Evolutionary conservation across 768 basidiomycete species (phyloP), one percentile per base, ranked within the genome.

Genomic region (Lentinula aciculospora): DNA sequence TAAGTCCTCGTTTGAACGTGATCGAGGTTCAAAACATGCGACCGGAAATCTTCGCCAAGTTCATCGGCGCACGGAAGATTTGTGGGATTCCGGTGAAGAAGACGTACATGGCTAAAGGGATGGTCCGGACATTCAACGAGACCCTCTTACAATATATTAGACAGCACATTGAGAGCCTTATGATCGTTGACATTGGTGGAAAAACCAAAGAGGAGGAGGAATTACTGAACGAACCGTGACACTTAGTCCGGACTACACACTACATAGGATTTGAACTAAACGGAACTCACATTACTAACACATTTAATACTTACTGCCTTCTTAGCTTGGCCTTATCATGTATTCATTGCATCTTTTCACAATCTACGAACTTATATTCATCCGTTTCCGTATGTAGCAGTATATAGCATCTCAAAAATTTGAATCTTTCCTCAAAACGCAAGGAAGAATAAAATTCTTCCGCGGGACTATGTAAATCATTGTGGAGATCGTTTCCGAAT

Each of bases 141-240:
- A 5, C 2, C 5, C 17, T 42, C 47, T 29, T 44, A 7, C 9
- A 17, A 9, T 32, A 45, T 37, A 36, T 48, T 13, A 27, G 39
- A 23, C 56, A 62, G 34, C 56, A 56, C 28, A 65, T 39, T 13
- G 19, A 21, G 4, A 15, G 28, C 9, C n/a, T 57, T 3, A 46
- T 57, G 44, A 37, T 69, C 6, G 59, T 79, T 53, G 69, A 63
- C 21, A 59, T 68, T 28, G 77, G 79, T 4, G 65, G 72, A 9
- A 77, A 71, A 51, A 75, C 81, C n/a, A 66, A 68, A 2, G 81
- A 83, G 61, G 82, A 83, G 63, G 68, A 69, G 44, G 66, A 53
- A 42, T 27, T 80, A 36, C 42, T 74, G 2, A 53, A 39, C 17
- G 58, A 57, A 23, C 49, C 54, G 17, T 56, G 19, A 56, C 13